Base-by-base conservation (phyloP, 2,329 filamentous ascomycete species). In the Ramichloridium luteum region DNA sequence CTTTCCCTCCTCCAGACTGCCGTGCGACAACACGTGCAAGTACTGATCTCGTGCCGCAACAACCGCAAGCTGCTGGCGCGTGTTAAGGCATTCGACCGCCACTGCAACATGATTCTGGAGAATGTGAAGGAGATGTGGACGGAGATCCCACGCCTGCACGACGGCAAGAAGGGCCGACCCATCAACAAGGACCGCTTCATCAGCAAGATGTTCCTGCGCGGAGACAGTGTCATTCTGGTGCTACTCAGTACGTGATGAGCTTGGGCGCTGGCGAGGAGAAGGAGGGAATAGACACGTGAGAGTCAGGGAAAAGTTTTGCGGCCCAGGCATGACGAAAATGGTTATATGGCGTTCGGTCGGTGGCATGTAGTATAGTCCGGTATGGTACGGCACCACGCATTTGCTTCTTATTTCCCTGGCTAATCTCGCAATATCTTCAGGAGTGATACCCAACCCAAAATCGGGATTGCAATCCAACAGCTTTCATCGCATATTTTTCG, bases 61-160 rank as follows among this genome's bases (percentile, higher is more conserved):
- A 96, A 96, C 68, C 81, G 88, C 62, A 98, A 98, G 69, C 72
- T 98, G 28, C 77, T 98, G 34, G 90, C 88, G 31, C 80, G 90
- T 43, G 88, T 98, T 54, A 98, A 98, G 69, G 90, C 90, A 5
- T 98, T 98, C 58, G 90, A 98, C 62, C 73, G 90, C 39, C 90
- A 98, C 63, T 96, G 86, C 73, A 98, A 98, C 65, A 96, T 98
- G 90, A 82, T 93, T 3, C 68, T 94, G 28, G 85, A 93, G 67
- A 93, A 93, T 48, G 85, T 92, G 26, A 92, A 92, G 70, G 90
- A 98, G 65, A 96, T 98, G 88, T 98, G 90, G 90, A 94, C 86
- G 6, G 90, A 98, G 65, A 90, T 81, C 34, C 85, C 88, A 29
- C 68, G 76, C 39, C 70, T 82, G 52, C 76, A 80, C 13, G 79